Evolutionary conservation across 2,329 filamentous ascomycete genomes (phyloP), one percentile per base, ranked within the genome.

Genomic region (Paraphaeosphaeria minitans): DNA sequence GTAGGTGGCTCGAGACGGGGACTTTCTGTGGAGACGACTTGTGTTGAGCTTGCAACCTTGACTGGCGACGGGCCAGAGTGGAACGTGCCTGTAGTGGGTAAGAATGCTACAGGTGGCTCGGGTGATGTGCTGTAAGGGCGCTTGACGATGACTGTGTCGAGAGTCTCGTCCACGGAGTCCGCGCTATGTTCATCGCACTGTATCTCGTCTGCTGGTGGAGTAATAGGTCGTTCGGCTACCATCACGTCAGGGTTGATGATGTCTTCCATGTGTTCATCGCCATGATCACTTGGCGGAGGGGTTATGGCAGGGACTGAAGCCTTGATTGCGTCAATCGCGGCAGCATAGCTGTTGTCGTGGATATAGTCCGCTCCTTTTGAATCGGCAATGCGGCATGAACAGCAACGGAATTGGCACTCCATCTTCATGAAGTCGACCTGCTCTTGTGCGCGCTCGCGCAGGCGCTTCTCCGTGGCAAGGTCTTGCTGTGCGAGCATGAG

Each of bases 341-440:
- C 67, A 4, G 65, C 69, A 33, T 74, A 74, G 6, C 67, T 73
- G 53, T 73, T 65, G 60, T 77, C 70, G 60, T 80, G 66, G 66
- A 78, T 67, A 66, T 79, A 70, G 57, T 74, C 55, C 73, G 73
- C 75, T 72, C 77, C 66, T 47, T 75, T 67, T 49, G 71, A 69
- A 63, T 77, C 72, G 12, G 75, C 73, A 66, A 78, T 74, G 61
- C 68, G 83, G 70, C 87, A 89, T 1, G 84, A 80, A 78, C 89
- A 92, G 75, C 84, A 87, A 48, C 84, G 83, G 63, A 93, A 83
- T 51, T 86, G 83, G 73, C 89, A 92, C 73, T 94, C 90, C 55
- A 89, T 84, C 70, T 91, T 86, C 72, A 93, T 81, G 75, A 92
- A 93, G 33, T 93, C 89, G 49, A 92, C 82, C 69, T 90, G 85